These are phyloP conservation scores for Pyrus hybrid DNA, from an alignment of 331 rosid species.

Conservation along the genomic window DNA sequence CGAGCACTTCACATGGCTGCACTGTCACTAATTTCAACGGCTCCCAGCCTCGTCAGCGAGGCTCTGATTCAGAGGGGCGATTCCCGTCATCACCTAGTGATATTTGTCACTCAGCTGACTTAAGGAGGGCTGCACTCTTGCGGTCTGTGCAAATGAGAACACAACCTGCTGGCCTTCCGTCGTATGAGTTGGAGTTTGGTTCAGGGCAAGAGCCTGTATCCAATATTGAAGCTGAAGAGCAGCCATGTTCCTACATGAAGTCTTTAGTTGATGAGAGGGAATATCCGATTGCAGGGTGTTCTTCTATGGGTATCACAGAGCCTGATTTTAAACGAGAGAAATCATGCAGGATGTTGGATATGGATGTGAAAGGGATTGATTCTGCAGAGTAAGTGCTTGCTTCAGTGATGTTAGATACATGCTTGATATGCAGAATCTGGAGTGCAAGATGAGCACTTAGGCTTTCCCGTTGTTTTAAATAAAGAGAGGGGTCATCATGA, in stretches of 20 bases:
- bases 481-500: background rate
- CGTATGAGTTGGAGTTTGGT: slow-evolving; percentile 51
- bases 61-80: slow-evolving; percentile 86
- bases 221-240: slow-evolving; percentile 58
- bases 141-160: slow-evolving; percentile 93
- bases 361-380: slow-evolving; percentile 44
- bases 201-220: slow-evolving; percentile 60
- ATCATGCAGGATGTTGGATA: slow-evolving; percentile 43
- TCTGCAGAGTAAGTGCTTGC: slow-evolving; percentile 34
- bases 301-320: slow-evolving; percentile 33
- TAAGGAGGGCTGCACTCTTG: slow-evolving; percentile 84
- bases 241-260: slow-evolving; percentile 56
- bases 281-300: slow-evolving; percentile 57
- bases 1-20: slow-evolving; percentile 50
- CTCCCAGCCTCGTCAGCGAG: slow-evolving; percentile 74
- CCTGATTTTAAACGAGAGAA: slow-evolving; percentile 43
- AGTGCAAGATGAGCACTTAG: background rate
- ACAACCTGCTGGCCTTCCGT: slow-evolving; percentile 51
- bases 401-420: background rate
- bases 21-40: slow-evolving; percentile 25
- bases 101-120: slow-evolving; percentile 86
- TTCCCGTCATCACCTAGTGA: slow-evolving; percentile 96
- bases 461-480: background rate
- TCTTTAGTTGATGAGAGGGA: slow-evolving; percentile 68
- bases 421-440: background rate